A percentile compares a stretch with the other conserved stretches of the same genome.
Evolutionary conservation across 2,329 filamentous ascomycete species (phyloP).

Genomic region (Diaporthe helianthi): DNA sequence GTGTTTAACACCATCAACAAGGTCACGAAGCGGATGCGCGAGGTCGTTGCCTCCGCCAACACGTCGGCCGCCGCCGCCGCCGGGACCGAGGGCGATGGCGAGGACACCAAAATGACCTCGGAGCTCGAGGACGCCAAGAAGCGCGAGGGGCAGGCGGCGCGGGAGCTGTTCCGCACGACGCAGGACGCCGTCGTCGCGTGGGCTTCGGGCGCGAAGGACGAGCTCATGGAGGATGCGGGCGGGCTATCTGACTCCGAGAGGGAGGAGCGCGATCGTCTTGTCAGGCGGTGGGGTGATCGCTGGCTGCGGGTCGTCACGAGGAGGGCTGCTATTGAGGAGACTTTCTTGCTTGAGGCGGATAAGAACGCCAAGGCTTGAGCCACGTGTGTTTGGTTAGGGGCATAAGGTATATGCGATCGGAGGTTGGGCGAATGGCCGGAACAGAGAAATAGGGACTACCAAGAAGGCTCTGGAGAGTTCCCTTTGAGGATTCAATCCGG

Average conservation of each 20-base stretch:
- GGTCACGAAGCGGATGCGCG: slow-evolving; percentile 84
- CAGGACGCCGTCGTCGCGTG: slow-evolving; percentile 79
- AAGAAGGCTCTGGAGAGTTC: neutral
- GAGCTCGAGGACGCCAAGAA: slow-evolving; percentile 68
- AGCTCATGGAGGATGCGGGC: slow-evolving; percentile 68
- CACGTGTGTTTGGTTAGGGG: neutral
- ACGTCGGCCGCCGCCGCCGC: slow-evolving; percentile 45
- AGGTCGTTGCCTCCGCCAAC: slow-evolving; percentile 65
- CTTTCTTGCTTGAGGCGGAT: slow-evolving; percentile 55
- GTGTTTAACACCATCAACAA: slow-evolving; percentile 88
- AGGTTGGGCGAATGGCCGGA: neutral
- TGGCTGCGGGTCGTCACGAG: slow-evolving; percentile 88
- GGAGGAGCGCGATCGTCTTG: slow-evolving; percentile 68
- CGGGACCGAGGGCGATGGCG: slow-evolving; percentile 43
- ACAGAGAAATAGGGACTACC: neutral
- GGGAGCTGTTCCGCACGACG: slow-evolving; percentile 80
- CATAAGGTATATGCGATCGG: neutral
- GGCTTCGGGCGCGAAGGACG: slow-evolving; percentile 75
- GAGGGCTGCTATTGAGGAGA: slow-evolving; percentile 85
- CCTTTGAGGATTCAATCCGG: neutral
- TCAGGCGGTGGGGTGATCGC: slow-evolving; percentile 81
- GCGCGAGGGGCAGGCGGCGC: slow-evolving; percentile 76
- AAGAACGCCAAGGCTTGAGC: slow-evolving; percentile 36
- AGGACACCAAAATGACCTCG: slow-evolving; percentile 46
- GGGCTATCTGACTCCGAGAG: slow-evolving; percentile 46